These are phyloP conservation scores for Entomortierella parvispora DNA, from an alignment of 192 early-diverging fungal species.

Conservation along the genomic window DNA sequence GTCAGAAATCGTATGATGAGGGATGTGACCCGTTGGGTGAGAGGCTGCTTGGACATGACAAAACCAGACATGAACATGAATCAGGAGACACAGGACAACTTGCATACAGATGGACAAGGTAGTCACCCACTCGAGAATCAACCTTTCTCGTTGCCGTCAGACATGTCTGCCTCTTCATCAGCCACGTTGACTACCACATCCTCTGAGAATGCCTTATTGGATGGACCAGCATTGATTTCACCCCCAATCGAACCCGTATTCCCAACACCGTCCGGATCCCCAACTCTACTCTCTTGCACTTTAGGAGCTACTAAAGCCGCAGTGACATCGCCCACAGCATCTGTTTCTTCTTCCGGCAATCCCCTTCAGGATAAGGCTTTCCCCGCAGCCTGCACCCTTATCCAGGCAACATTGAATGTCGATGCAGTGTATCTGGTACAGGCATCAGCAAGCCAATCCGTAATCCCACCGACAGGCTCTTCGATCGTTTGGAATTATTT, in stretches of 20 bases:
- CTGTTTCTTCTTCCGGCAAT: conserved; percentile 5
- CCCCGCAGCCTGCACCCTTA: conserved; percentile 32
- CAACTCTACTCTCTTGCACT: conserved; percentile 17
- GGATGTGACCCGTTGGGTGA: conserved; percentile 49
- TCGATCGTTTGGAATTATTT: conserved; percentile 42
- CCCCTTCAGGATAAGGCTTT: conserved; percentile 35
- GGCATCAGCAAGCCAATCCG: conserved; percentile 15
- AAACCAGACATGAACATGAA: not conserved
- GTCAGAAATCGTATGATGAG: conserved; percentile 59
- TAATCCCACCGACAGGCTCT: conserved; percentile 28
- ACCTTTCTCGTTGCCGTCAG: not conserved
- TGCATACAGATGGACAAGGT: not conserved
- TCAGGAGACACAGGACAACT: not conserved
- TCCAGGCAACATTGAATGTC: conserved; percentile 44
- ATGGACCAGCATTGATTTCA: conserved; percentile 18
- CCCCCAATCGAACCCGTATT: conserved; percentile 30
- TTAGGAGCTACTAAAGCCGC: conserved; percentile 3
- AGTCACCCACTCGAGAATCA: not conserved
- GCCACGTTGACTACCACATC: not conserved
- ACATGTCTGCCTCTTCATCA: not conserved
- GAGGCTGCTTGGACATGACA: conserved; percentile 34
- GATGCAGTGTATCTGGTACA: conserved; percentile 50
- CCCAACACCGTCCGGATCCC: conserved; percentile 44
- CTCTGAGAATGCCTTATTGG: not conserved
- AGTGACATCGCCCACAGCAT: not conserved